Evolutionary conservation across 2,329 filamentous ascomycete genomes (phyloP).

Genomic region (Penicillium capsulatum): DNA sequence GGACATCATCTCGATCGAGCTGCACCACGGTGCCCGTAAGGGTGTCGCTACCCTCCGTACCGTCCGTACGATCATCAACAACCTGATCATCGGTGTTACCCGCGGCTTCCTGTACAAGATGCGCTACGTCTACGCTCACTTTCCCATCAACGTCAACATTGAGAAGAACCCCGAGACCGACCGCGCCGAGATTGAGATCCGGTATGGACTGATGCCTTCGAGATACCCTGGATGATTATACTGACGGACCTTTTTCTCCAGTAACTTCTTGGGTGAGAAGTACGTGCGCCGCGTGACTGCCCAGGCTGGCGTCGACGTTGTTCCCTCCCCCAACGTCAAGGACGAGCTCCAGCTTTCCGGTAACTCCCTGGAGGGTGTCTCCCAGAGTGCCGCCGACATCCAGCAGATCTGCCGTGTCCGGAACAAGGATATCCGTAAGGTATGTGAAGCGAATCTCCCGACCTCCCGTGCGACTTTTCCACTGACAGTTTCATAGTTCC

Average conservation of each 20-base stretch:
- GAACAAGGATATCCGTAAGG: conserved; percentile 99
- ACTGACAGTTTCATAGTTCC: conserved; percentile 61
- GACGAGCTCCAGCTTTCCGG: conserved; percentile 91
- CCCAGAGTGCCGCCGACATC: conserved; percentile 97
- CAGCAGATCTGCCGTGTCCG: conserved; percentile 99
- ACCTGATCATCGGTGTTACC: conserved; percentile 96
- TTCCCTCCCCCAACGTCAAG: conserved; percentile 89
- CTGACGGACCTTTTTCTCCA: conserved; percentile 33
- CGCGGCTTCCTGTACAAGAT: conserved; percentile 99
- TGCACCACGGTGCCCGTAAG: conserved; percentile 98
- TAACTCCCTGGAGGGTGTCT: conserved; percentile 96
- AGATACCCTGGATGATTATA: background rate
- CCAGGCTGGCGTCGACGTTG: conserved; percentile 84
- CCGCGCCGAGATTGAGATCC: conserved; percentile 89
- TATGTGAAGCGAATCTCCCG: conserved; percentile 40
- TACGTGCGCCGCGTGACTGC: conserved; percentile 88
- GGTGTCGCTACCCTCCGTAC: conserved; percentile 96
- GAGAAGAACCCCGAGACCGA: conserved; percentile 93
- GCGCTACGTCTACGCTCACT: conserved; percentile 99
- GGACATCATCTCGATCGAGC: conserved; percentile 88
- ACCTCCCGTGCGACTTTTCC: background rate
- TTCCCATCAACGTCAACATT: conserved; percentile 99
- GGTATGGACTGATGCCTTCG: conserved; percentile 57
- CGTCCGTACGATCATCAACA: conserved; percentile 97
- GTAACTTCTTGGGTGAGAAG: conserved; percentile 99